A percentile compares a stretch with the other conserved stretches of the same genome.
Evolutionary conservation across 164 flowering plant genomes (phyloP).

Genomic region (Nelumbo lutea): DNA sequence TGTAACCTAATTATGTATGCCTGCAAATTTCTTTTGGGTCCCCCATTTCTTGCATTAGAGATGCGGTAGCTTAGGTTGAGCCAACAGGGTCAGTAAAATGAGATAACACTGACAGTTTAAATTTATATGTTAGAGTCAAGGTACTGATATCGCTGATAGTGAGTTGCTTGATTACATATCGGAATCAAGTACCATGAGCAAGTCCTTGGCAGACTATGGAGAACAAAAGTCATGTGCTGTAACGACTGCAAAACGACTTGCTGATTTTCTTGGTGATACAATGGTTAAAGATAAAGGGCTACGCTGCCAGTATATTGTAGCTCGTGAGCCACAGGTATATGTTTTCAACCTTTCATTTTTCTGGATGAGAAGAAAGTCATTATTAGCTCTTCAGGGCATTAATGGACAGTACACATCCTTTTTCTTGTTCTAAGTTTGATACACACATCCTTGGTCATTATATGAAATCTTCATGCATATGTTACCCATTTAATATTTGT

Average conservation of each 20-base stretch:
- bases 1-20: slow-evolving; percentile 18
- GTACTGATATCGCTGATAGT: slow-evolving; percentile 87
- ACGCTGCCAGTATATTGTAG: slow-evolving; percentile 90
- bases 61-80: neutral
- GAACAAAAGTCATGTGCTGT: slow-evolving; percentile 98
- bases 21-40: neutral
- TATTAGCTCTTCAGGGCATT: too few species aligned
- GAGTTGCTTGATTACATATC: slow-evolving; percentile 96
- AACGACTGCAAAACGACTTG: slow-evolving; percentile 94
- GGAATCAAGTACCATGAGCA: slow-evolving; percentile 99
- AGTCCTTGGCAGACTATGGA: slow-evolving; percentile 96
- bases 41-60: neutral
- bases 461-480: too few species aligned
- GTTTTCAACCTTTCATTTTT: neutral
- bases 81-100: neutral
- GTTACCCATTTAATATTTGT: too few species aligned
- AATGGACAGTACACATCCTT: too few species aligned
- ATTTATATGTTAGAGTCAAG: slow-evolving; percentile 63
- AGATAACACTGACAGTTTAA: neutral
- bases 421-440: neutral
- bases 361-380: too few species aligned
- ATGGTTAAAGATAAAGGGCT: slow-evolving; percentile 99
- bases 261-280: slow-evolving; percentile 93
- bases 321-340: slow-evolving; percentile 90
- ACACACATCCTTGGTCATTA: neutral